Evolutionary conservation across 192 early-diverging fungal species (phyloP).

Genomic region (Entomortierella parvispora): DNA sequence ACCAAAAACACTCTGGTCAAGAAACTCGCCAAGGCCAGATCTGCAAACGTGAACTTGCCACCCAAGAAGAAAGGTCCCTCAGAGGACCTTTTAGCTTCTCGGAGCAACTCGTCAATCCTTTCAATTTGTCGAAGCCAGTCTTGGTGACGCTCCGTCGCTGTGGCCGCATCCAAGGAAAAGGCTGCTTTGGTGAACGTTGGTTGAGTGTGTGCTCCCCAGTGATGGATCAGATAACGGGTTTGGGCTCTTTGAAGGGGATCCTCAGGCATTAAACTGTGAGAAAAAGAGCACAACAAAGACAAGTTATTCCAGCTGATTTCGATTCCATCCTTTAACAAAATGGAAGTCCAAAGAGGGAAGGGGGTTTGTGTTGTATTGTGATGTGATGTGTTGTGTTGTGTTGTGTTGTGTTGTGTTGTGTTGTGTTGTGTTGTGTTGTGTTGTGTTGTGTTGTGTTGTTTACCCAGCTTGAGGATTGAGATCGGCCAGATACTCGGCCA

Average conservation of each 20-base stretch:
- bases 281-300: not conserved
- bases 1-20: constrained; percentile 36
- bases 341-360: too few species aligned
- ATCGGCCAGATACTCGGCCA: constrained; percentile 71
- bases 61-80: constrained; percentile 60
- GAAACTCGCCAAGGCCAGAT: constrained; percentile 54
- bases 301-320: not conserved
- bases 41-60: constrained; percentile 53
- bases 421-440: too few species aligned
- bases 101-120: constrained; percentile 19
- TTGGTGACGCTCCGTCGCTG: constrained; percentile 9
- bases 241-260: constrained; percentile 52
- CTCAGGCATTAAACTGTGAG: constrained; percentile 34
- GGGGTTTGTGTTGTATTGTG: too few species aligned
- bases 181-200: constrained; percentile 20
- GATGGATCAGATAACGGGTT: constrained; percentile 54
- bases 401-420: too few species aligned
- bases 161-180: constrained; percentile 4
- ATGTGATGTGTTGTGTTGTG: not conserved
- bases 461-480: constrained; percentile 61
- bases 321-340: not conserved
- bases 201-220: constrained; percentile 15
- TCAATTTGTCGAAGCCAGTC: constrained; percentile 8
- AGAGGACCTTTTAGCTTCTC: not conserved
- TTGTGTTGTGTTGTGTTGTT: too few species aligned